Conservation (phyloP, 495 filamentous ascomycete species). For the Hypoxylon trugodes region DNA sequence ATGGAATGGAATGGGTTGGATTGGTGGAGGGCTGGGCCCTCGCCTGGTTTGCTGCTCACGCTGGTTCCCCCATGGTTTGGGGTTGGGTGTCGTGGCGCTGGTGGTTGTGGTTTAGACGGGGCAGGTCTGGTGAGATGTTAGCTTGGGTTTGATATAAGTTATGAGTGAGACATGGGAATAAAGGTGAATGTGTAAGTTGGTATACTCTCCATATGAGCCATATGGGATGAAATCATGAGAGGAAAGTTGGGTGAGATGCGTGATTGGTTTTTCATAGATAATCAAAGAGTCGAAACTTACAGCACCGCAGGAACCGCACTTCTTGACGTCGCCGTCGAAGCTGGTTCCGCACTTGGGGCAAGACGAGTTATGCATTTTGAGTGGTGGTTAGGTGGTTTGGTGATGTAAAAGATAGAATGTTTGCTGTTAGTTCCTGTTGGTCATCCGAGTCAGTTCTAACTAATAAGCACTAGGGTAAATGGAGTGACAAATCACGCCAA, state of each 20-base stretch:
- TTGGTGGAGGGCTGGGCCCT: background rate
- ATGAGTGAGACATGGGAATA: background rate
- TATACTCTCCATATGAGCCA: background rate
- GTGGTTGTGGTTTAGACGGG: conserved; percentile 42
- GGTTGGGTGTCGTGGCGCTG: background rate
- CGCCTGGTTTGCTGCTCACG: background rate
- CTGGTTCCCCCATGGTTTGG: background rate
- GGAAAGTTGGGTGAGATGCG: background rate
- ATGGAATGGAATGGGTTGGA: background rate
- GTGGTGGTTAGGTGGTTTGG: background rate
- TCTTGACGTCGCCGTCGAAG: conserved; percentile 51
- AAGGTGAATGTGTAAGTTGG: background rate
- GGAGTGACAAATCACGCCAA: background rate
- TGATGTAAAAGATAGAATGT: background rate
- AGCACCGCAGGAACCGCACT: conserved; percentile 58
- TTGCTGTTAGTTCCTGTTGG: background rate
- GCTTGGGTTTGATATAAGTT: background rate
- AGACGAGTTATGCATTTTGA: conserved; percentile 54
- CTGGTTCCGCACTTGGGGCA: conserved; percentile 61
- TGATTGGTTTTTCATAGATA: too few relatives aligned
- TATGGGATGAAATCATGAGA: background rate
- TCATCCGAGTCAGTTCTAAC: background rate
- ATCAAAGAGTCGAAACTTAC: conserved; percentile 43
- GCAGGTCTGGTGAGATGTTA: conserved; percentile 38
- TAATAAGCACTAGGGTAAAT: conserved; percentile 5